These are phyloP conservation scores for Magnusiomyces sp. DNA, from an alignment of 1,139 yeast species.

Conservation along the genomic window DNA sequence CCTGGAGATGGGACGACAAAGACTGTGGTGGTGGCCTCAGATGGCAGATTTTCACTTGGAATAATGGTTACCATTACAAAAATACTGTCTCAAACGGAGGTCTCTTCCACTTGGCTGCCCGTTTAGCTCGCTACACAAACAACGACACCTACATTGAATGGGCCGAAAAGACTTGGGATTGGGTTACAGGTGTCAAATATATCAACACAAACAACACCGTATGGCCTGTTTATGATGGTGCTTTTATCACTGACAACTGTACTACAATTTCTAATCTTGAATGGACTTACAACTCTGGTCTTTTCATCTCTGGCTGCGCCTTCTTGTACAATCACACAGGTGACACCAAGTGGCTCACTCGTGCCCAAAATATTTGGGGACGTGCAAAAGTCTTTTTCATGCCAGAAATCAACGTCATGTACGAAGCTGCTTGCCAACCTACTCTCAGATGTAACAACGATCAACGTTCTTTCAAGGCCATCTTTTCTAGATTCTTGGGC, in stretches of 20 bases:
- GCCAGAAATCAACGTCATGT: conserved; percentile 47
- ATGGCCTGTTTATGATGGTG: conserved; percentile 67
- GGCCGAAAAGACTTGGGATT: conserved; percentile 73
- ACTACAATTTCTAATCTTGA: conserved; percentile 47
- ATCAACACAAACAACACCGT: conserved; percentile 37
- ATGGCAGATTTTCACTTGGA: conserved; percentile 97
- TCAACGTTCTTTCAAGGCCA: conserved; percentile 85
- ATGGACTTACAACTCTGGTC: conserved; percentile 88
- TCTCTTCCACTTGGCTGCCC: conserved; percentile 76
- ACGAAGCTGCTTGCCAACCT: conserved; percentile 75
- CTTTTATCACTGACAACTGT: conserved; percentile 55
- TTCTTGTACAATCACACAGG: conserved; percentile 68
- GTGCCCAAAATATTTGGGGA: conserved; percentile 33
- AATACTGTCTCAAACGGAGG: conserved; percentile 89
- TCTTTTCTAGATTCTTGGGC: conserved; percentile 67
- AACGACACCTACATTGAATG: conserved; percentile 68
- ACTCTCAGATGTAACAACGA: conserved; percentile 62
- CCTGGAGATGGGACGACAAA: conserved; percentile 70
- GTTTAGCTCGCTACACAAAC: conserved; percentile 71
- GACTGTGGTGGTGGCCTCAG: conserved; percentile 82
- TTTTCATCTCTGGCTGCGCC: conserved; percentile 74
- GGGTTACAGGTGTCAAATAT: conserved; percentile 62
- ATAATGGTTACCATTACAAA: conserved; percentile 86
- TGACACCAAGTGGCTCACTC: conserved; percentile 56
- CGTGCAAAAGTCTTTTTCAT: conserved; percentile 53